Evolutionary conservation across 78 protist species (phyloP).

Genomic region (slime mould (Dictyostelium discoideum)): DNA sequence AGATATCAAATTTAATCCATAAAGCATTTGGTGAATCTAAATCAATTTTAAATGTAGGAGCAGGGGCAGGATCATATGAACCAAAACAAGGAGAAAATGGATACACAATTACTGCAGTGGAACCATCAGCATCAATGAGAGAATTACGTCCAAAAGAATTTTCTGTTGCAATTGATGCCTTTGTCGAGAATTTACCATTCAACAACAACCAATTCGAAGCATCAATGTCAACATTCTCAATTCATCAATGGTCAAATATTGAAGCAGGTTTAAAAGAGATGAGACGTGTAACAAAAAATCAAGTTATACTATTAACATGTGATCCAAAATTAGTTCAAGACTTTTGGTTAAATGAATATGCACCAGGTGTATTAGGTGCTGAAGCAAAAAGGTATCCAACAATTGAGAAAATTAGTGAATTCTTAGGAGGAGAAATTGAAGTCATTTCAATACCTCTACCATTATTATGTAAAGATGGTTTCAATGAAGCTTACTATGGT

Average conservation of each 20-base stretch:
- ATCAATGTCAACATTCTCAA: not conserved
- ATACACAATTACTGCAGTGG: not conserved
- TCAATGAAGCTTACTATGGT: not conserved
- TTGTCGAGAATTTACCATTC: slow-evolving; percentile 1
- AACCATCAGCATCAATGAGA: slow-evolving; percentile 20
- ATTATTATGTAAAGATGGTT: not conserved
- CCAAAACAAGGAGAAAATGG: not conserved
- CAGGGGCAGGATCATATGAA: slow-evolving; percentile 5
- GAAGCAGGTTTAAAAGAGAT: slow-evolving; percentile 1
- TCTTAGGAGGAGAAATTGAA: not conserved
- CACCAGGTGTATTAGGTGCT: not conserved
- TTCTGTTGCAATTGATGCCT: not conserved
- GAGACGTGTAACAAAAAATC: not conserved
- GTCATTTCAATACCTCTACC: not conserved
- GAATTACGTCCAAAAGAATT: not conserved
- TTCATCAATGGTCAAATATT: slow-evolving; percentile 8
- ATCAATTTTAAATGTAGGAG: not conserved
- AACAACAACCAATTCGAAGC: not conserved
- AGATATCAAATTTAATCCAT: not conserved
- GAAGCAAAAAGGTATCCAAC: not conserved
- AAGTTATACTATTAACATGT: not conserved
- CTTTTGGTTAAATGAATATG: not conserved
- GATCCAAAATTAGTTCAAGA: not conserved
- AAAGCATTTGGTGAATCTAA: not conserved
- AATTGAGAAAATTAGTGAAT: not conserved